Evolutionary conservation across 2,329 filamentous ascomycete species (phyloP), one percentile per base, ranked within the genome.

Genomic region (Fusarium chlamydosporum): DNA sequence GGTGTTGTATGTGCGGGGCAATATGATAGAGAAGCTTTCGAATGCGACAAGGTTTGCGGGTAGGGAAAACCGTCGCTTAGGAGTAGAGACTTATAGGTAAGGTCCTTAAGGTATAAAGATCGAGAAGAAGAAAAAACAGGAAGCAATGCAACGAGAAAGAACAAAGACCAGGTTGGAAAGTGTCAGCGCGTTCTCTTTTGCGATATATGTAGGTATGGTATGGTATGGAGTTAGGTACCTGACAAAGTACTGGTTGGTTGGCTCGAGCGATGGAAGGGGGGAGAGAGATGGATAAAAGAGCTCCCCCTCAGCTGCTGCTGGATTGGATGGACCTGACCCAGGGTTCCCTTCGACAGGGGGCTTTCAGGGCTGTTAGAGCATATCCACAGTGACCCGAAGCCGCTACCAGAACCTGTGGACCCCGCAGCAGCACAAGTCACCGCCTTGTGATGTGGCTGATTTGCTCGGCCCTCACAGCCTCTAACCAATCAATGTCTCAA

Each of bases 381-480:
- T 69, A 63, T 71, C 69, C 71, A 64, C 65, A 65, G 60, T 63
- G 65, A 47, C 60, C 60, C 61, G 65, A 67, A 68, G 60, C 72
- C 72, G 72, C 72, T 72, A 72, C 40, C 41, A 31, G 41, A 60
- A 53, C 45, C 20, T 35, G 41, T 46, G 35, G 68, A 70, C 64
- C 71, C 69, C 68, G 68, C 69, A 73, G 56, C 61, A 42, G 68
- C 50, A 53, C 37, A 53, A 56, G 70, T 70, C 67, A 72, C 72
- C 68, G 67, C 68, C 51, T 68, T 57, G 52, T 34, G 59, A 52
- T 60, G 61, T 68, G 71, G 69, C 68, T 74, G 72, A 74, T 74
- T 74, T 73, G 72, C 71, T 74, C 55, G 53, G 38, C 55, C 43
- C 29, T 11, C 69, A 71, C 58, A 50, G 37, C 11, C n/a, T 15